phyloP scores from a whole-genome alignment of 176 grass and related monocot genomes.

The Poa annua region DNA sequence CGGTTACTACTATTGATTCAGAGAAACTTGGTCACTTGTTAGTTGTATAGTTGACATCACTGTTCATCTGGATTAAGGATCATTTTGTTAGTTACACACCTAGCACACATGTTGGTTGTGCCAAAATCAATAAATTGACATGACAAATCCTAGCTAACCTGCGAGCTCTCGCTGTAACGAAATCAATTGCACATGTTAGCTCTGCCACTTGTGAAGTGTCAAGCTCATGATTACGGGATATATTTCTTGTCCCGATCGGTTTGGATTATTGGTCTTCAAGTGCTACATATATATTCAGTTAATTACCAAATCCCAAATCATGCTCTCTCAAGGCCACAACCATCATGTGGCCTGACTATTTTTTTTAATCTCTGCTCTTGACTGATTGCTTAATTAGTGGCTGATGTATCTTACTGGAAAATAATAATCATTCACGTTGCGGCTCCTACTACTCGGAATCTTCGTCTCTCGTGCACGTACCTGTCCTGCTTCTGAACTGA shows the following conservation, averaged over 20 bases:
- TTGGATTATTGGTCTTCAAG: background rate
- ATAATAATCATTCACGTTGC: background rate
- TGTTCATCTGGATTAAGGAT: background rate
- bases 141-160: slow-evolving; percentile 32
- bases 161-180: slow-evolving; percentile 12
- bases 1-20: background rate
- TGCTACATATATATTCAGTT: background rate
- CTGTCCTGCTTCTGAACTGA: slow-evolving; percentile 4
- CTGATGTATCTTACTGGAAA: slow-evolving; percentile 12
- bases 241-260: slow-evolving; percentile 1
- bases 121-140: slow-evolving; percentile 11
- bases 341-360: slow-evolving; percentile 24
- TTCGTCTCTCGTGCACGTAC: background rate
- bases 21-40: background rate
- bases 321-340: background rate
- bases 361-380: slow-evolving; percentile 27
- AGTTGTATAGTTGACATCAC: background rate
- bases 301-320: slow-evolving; percentile 34
- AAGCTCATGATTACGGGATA: slow-evolving; percentile 15
- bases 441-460: background rate
- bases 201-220: slow-evolving; percentile 16
- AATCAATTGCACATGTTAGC: slow-evolving; percentile 36
- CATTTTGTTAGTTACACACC: background rate
- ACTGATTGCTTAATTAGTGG: background rate
- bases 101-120: slow-evolving; percentile 26